Base-by-base conservation (phyloP, 495 filamentous ascomycete genomes). In the Penicillium flavigenum region DNA sequence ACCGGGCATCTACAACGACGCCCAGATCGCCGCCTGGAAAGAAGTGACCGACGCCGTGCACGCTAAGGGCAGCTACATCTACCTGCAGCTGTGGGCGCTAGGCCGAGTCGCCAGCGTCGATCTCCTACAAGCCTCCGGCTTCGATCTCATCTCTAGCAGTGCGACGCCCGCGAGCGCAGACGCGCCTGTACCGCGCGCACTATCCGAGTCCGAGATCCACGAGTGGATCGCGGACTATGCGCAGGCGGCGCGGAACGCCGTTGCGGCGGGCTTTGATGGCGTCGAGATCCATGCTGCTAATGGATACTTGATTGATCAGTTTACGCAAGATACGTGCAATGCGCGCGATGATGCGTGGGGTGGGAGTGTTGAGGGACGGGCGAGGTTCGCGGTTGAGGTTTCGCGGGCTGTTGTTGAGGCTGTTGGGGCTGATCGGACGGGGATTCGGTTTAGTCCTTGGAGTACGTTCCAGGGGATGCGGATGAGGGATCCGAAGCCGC, bases 251-350 rank as follows among this genome's bases (percentile, higher is more conserved):
- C 71, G 76, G 58, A 85, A 84, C 53, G 86, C 87, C 4, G 72
- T 90, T 11, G 75, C 71, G 9, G 88, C 88, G 4, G 88, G 88
- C 11, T 92, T 91, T 54, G 88, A 91, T 63, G 88, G 86, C 26
- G 86, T 92, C 4, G 89, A 92, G 73, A 74, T 91, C 52, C 88
- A 90, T 64, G 83, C 74, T 36, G 86, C 86, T 4, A 91, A 92
- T 60, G 88, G 88, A 9, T 91, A 90, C 63, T 69, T 92, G 47
- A 73, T 90, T 48, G 86, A 92, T 63, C 88, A 92, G 70, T 92
- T 92, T 68, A 74, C 72, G 1, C 86, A 88, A 62, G 83, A 86
- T 60, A 73, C 62, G 16, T 72, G 61, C 57, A 92, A 92, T 72
- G 63, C 76, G 63, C 81, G 88, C 2, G 84, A 78, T 4, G 88